Evolutionary conservation across 179 eudicot species (phyloP).

Genomic region (Nepenthes alata): DNA sequence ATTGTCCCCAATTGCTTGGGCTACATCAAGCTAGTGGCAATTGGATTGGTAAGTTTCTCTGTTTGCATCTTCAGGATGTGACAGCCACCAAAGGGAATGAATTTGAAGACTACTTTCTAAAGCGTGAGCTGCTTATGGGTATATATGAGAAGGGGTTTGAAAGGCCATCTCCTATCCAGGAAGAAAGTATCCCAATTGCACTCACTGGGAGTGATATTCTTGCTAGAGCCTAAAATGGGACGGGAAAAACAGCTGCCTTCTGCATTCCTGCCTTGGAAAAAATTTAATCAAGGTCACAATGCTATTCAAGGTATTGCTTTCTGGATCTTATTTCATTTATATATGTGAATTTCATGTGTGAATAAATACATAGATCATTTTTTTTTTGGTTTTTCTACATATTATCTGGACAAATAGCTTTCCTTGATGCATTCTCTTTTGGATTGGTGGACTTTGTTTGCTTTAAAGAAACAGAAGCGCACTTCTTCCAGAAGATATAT

Average conservation of each 20-base stretch:
- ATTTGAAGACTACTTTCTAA: constrained; percentile 89
- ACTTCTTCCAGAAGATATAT: no score
- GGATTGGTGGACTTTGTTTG: no score
- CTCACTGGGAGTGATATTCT: constrained; percentile 78
- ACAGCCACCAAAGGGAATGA: constrained; percentile 98
- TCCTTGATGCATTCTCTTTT: no score
- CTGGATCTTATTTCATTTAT: neutral
- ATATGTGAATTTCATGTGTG: neutral
- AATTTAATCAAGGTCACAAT: constrained; percentile 73
- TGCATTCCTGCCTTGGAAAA: constrained; percentile 77
- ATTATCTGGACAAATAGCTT: no score
- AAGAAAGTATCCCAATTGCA: constrained; percentile 92
- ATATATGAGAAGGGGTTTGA: constrained; percentile 94
- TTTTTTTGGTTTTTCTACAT: neutral
- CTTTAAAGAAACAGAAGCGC: no score
- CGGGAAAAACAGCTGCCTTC: constrained; percentile 84
- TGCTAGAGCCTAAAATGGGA: constrained; percentile 84
- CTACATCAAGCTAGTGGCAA: no score
- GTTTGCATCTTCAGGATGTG: constrained; percentile 46
- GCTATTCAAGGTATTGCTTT: constrained; percentile 61
- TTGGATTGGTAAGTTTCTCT: neutral
- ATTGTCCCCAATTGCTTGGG: no score
- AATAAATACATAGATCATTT: neutral
- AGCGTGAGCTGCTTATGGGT: constrained; percentile 76
- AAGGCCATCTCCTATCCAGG: constrained; percentile 86